Percentiles rank a stretch among this genome's conserved stretches.
These are phyloP conservation scores for Xylariaceae sp. DNA, from an alignment of 2,329 filamentous ascomycete species.

Conservation along the genomic window DNA sequence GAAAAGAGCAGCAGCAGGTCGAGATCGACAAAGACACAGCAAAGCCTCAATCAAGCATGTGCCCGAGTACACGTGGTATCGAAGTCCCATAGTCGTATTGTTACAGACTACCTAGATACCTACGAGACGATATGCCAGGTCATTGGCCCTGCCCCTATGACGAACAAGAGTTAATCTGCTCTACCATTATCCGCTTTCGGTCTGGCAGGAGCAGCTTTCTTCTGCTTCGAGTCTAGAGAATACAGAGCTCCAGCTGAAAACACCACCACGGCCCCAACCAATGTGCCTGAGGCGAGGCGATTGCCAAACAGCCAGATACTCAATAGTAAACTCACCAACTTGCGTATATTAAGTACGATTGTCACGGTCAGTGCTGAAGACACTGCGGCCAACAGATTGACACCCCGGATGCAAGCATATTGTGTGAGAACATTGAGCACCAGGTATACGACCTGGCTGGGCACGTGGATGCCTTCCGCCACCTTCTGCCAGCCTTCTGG, in stretches of 20 bases:
- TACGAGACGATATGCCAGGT: background rate
- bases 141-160: background rate
- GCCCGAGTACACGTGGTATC: background rate
- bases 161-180: slow-evolving; percentile 6
- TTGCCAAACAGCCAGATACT: slow-evolving; percentile 97
- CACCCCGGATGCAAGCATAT: slow-evolving; percentile 89
- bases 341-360: slow-evolving; percentile 91
- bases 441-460: slow-evolving; percentile 67
- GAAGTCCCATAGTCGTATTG: slow-evolving; percentile 5
- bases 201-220: slow-evolving; percentile 8
- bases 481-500: slow-evolving; percentile 36
- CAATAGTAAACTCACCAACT: slow-evolving; percentile 81
- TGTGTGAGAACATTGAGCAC: slow-evolving; percentile 80
- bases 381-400: slow-evolving; percentile 85
- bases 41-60: background rate
- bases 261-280: slow-evolving; percentile 76
- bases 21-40: background rate
- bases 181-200: slow-evolving; percentile 9
- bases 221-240: slow-evolving; percentile 59
- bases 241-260: slow-evolving; percentile 91
- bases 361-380: slow-evolving; percentile 92
- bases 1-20: background rate
- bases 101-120: background rate
- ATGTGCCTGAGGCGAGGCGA: slow-evolving; percentile 65
- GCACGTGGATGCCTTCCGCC: slow-evolving; percentile 42